Conservation (phyloP, 1,139 yeast species). For the Yamadazyma oceani region DNA sequence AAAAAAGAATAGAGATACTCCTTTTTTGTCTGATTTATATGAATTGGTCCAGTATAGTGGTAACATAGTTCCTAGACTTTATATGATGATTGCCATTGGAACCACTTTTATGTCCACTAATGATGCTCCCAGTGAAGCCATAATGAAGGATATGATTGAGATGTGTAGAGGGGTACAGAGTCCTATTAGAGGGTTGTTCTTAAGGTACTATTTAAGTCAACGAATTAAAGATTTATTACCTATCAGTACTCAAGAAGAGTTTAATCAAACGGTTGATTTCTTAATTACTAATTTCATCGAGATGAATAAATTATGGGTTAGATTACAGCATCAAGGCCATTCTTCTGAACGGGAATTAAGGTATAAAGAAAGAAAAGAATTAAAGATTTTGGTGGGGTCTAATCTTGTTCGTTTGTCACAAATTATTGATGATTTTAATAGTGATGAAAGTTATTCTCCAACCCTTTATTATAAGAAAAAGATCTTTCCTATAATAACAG, state of each 20-base stretch:
- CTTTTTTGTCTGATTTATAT: slow-evolving; percentile 86
- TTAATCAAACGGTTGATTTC: slow-evolving; percentile 68
- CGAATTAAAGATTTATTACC: slow-evolving; percentile 75
- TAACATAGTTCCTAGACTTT: slow-evolving; percentile 86
- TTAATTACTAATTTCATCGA: slow-evolving; percentile 86
- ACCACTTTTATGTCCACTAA: slow-evolving; percentile 79
- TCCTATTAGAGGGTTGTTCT: slow-evolving; percentile 85
- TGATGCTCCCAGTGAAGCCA: slow-evolving; percentile 80
- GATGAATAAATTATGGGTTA: slow-evolving; percentile 97
- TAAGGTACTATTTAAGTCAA: slow-evolving; percentile 86
- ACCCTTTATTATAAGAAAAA: slow-evolving; percentile 55
- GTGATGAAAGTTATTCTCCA: slow-evolving; percentile 34
- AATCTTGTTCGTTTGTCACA: slow-evolving; percentile 88
- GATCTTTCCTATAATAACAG: slow-evolving; percentile 78
- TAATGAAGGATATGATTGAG: slow-evolving; percentile 94
- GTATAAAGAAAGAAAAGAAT: slow-evolving; percentile 77
- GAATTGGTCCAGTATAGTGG: slow-evolving; percentile 96
- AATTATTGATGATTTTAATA: slow-evolving; percentile 63
- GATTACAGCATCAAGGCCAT: slow-evolving; percentile 95
- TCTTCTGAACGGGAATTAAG: slow-evolving; percentile 78
- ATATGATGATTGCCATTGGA: slow-evolving; percentile 94
- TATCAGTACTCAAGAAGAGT: slow-evolving; percentile 40
- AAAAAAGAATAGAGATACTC: slow-evolving; percentile 30
- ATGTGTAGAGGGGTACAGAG: slow-evolving; percentile 99
- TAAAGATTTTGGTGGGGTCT: slow-evolving; percentile 89